Conservation (phyloP, 2,329 filamentous ascomycete genomes). For the Pseudogymnoascus sp. region DNA sequence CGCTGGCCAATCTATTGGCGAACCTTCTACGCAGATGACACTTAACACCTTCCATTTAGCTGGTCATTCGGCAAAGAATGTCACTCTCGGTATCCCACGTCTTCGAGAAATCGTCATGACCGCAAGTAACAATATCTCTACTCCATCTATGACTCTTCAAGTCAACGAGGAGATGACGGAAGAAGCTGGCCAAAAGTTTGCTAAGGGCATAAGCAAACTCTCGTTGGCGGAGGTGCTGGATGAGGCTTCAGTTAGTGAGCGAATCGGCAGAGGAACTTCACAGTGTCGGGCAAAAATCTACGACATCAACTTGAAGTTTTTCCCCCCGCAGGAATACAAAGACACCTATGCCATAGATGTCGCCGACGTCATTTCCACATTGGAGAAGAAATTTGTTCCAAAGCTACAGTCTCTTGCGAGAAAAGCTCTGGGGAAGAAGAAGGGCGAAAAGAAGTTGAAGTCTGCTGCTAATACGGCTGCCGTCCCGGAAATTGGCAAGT, state of each 20-base stretch:
- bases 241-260: conserved; percentile 72
- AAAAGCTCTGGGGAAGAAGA: conserved; percentile 78
- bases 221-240: conserved; percentile 80
- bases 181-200: conserved; percentile 69
- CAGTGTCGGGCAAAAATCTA: conserved; percentile 75
- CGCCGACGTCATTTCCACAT: conserved; percentile 67
- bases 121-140: conserved; percentile 80
- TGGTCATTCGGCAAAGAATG: conserved; percentile 96
- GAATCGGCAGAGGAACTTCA: conserved; percentile 63
- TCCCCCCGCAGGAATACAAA: conserved; percentile 75
- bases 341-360: conserved; percentile 78
- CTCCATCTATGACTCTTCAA: conserved; percentile 81
- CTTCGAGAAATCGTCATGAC: conserved; percentile 98
- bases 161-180: conserved; percentile 65
- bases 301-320: conserved; percentile 75
- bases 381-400: conserved; percentile 76
- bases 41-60: conserved; percentile 99
- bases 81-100: conserved; percentile 95
- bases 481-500: conserved; percentile 68
- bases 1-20: conserved; percentile 91
- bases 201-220: conserved; percentile 85
- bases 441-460: conserved; percentile 51
- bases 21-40: conserved; percentile 98
- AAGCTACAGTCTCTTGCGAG: conserved; percentile 64
- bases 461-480: conserved; percentile 56